These are phyloP conservation scores for Rhypophila decipiens DNA, from an alignment of 495 filamentous ascomycete species.

Conservation along the genomic window DNA sequence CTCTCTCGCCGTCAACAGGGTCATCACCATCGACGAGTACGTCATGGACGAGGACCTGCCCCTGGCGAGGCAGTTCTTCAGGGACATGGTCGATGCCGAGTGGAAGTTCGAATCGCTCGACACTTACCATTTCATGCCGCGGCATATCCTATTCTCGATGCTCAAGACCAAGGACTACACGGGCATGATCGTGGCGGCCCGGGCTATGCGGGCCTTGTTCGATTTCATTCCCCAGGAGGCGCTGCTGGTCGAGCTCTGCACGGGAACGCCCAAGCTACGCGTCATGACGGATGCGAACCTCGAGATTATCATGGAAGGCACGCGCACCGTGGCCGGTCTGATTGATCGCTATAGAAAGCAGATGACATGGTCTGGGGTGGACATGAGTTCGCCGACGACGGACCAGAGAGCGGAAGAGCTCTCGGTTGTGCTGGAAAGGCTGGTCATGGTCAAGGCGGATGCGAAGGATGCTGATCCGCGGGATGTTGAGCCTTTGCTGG, in stretches of 20 bases:
- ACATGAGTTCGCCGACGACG: constrained; percentile 11
- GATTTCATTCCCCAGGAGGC: constrained; percentile 39
- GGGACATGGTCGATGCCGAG: constrained; percentile 48
- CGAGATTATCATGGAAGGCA: constrained; percentile 25
- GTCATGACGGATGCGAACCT: constrained; percentile 27
- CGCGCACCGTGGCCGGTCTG: constrained; percentile 24
- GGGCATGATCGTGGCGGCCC: constrained; percentile 57
- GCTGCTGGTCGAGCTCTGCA: constrained; percentile 34
- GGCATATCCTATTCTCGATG: constrained; percentile 38
- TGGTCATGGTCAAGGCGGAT: constrained; percentile 37
- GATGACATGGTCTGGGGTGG: constrained; percentile 10
- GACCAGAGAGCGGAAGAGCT: constrained; percentile 22
- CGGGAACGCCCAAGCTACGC: constrained; percentile 30
- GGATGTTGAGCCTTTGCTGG: constrained; percentile 34
- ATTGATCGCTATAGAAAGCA: constrained; percentile 13
- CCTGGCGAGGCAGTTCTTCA: constrained; percentile 50
- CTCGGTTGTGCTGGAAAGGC: constrained; percentile 21
- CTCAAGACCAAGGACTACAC: constrained; percentile 36
- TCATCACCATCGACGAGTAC: constrained; percentile 32
- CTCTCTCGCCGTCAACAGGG: constrained; percentile 36
- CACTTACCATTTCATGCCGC: constrained; percentile 29
- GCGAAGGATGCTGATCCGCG: constrained; percentile 22
- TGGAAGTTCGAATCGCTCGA: constrained; percentile 27
- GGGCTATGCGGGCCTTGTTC: constrained; percentile 49
- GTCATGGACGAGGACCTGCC: constrained; percentile 43